Evolutionary conservation across 306 rosid species (phyloP), one percentile per base, ranked within the genome.

Genomic region (Comarum palustre): DNA sequence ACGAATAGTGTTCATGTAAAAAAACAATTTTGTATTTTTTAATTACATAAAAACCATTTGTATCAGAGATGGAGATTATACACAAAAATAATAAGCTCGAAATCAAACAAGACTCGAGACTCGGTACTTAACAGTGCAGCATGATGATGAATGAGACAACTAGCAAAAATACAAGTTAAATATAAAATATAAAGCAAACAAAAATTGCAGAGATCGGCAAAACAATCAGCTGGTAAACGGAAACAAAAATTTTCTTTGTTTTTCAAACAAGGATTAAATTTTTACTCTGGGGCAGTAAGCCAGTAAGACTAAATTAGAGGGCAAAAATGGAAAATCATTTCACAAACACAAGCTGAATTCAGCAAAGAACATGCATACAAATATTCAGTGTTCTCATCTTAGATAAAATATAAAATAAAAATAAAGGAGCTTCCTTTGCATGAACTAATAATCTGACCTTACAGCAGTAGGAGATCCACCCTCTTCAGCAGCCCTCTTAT

Each of bases 401-500:
- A 3, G n/a, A 54, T 52, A 0, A 43, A 8, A 65, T 5, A 15
- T 50, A 13, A 19, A 36, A 6, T 36, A 19, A n/a, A n/a, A n/a
- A n/a, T n/a, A n/a, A n/a, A n/a, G 16, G n/a, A 73, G 8, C 47
- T 5, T 5, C 13, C 25, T 50, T 8, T 45, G 6, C 2, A 45
- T 51, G 75, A 52, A 29, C 1, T 16, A 60, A 46, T 15, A 31
- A 54, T 68, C 85, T 66, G 31, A 86, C 93, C 89, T 84, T 72
- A 25, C 84, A 81, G 74, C 70, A 71, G 89, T 78, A 51, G 90
- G 84, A 81, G 86, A 86, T 32, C 87, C 93, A 70, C 80, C 78
- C 6, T 82, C 88, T 14, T 88, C 93, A 55, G 93, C 93, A 62
- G 87, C 80, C 77, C 93, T 86, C 66, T 88, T 88, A 29, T 83